Conservation (phyloP, 768 basidiomycete genomes). For the Suillus plorans region DNA sequence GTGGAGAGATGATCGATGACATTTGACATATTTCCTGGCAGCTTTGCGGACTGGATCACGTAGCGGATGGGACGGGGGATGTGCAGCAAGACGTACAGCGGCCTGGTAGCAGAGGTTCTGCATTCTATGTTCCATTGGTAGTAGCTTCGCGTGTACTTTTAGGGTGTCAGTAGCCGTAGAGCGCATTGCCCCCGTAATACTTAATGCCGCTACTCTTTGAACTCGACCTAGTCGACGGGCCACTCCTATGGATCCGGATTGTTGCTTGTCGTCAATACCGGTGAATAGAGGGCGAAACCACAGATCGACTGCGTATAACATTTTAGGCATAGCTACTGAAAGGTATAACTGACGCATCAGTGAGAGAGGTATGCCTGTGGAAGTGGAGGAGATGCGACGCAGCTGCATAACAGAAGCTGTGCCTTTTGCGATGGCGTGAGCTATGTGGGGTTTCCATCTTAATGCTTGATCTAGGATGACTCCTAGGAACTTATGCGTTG, state of each 20-base stretch:
- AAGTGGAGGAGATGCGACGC: background rate
- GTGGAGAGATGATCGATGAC: background rate
- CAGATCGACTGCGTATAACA: background rate
- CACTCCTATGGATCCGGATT: background rate
- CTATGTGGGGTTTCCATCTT: background rate
- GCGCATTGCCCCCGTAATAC: no score
- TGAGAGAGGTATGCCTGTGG: background rate
- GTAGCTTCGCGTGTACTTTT: no score
- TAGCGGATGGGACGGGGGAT: background rate
- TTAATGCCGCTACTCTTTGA: no score
- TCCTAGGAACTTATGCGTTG: slow-evolving; percentile 5
- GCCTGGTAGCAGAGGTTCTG: no score
- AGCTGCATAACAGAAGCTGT: background rate
- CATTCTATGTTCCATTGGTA: no score
- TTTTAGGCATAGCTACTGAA: no score
- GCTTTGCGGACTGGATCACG: background rate
- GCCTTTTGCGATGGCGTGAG: background rate
- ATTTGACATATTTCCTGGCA: background rate
- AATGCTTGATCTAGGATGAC: slow-evolving; percentile 4
- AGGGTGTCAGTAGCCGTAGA: no score
- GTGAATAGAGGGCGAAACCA: slow-evolving; percentile 3
- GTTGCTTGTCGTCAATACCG: background rate
- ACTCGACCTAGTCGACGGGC: background rate
- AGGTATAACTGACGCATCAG: no score
- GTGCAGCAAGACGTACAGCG: no score